Evolutionary conservation across 331 rosid genomes (phyloP), one percentile per base, ranked within the genome.

Genomic region (Prunus yedoensis): DNA sequence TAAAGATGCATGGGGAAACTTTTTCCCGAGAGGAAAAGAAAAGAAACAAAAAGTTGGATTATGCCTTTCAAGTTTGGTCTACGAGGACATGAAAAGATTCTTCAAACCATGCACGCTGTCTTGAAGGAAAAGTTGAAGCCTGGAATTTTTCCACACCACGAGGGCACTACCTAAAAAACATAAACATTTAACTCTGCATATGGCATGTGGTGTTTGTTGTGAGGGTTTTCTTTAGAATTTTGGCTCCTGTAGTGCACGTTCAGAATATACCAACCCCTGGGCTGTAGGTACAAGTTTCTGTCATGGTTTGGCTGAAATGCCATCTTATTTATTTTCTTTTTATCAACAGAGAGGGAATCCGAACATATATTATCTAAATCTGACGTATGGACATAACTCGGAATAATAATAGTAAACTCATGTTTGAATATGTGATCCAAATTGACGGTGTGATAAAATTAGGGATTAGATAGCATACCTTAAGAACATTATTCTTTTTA

Each of bases 31-130:
- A 13, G 17, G 5, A 17, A 23, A 20, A 66, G 16, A 16, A 25
- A n/a, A 30, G n/a, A 35, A 71, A 27, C 59, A 57, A 66, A 72
- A 78, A 76, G 60, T 21, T 57, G 67, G 28, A 46, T 53, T 53
- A 28, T 21, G 32, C 16, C 73, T 52, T 75, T 70, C 16, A 17
- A 59, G 66, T 57, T 35, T 74, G 83, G 70, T 46, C 62, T 65
- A 14, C 50, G 41, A 54, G 63, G 66, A 30, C 57, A 8, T 68
- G 70, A 74, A 43, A 68, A 80, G 79, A 74, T 80, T 74, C 76
- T 68, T 45, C 28, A 12, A 28, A 60, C 65, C 60, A 72, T 28
- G 77, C 73, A 63, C n/a, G 3, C 61, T 68, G 10, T 68, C 25
- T 30, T n/a, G 79, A n/a, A 71, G 69, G 32, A 66, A 66, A 67